Percentiles rank a stretch among this genome's conserved stretches.
phyloP scores from a whole-genome alignment of 805 yeast species.

The Cyberlindnera maritima region DNA sequence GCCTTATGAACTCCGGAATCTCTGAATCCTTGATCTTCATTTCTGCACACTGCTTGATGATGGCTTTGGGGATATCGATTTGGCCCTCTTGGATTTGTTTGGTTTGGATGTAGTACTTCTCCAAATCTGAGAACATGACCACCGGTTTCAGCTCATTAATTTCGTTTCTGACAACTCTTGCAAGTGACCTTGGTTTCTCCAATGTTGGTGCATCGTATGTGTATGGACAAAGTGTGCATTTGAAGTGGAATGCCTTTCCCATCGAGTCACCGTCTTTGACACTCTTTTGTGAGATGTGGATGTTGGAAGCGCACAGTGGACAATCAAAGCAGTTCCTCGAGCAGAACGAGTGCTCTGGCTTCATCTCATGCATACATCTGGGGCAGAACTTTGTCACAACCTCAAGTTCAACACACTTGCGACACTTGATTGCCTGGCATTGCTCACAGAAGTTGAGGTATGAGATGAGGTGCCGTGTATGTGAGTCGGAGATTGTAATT shows the following conservation, averaged over 20 bases:
- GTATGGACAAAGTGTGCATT: slow-evolving; percentile 21
- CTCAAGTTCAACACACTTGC: slow-evolving; percentile 28
- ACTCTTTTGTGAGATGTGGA: slow-evolving; percentile 12
- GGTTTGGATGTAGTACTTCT: slow-evolving; percentile 20
- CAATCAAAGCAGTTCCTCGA: slow-evolving; percentile 29
- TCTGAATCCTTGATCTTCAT: slow-evolving; percentile 12
- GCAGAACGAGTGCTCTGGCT: slow-evolving; percentile 23
- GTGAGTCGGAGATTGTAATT: slow-evolving; percentile 17
- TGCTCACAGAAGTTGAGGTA: slow-evolving; percentile 23
- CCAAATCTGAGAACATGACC: slow-evolving; percentile 17
- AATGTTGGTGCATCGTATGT: slow-evolving; percentile 10
- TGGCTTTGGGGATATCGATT: slow-evolving; percentile 16
- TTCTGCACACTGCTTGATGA: slow-evolving; percentile 17
- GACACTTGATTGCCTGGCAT: slow-evolving; percentile 28
- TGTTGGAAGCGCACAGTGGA: slow-evolving; percentile 22
- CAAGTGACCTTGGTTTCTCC: slow-evolving; percentile 19
- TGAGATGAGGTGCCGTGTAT: slow-evolving; percentile 20
- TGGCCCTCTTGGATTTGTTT: slow-evolving; percentile 12
- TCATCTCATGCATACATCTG: slow-evolving; percentile 26
- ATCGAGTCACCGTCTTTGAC: not conserved
- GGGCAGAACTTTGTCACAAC: slow-evolving; percentile 27
- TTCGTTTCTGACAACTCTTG: slow-evolving; percentile 15
- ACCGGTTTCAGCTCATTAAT: slow-evolving; percentile 6
- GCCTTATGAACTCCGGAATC: slow-evolving; percentile 18
- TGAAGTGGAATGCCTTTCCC: slow-evolving; percentile 9